Base-by-base conservation (phyloP, 176 grass and related monocot genomes). In the Phyllostachys edulis region DNA sequence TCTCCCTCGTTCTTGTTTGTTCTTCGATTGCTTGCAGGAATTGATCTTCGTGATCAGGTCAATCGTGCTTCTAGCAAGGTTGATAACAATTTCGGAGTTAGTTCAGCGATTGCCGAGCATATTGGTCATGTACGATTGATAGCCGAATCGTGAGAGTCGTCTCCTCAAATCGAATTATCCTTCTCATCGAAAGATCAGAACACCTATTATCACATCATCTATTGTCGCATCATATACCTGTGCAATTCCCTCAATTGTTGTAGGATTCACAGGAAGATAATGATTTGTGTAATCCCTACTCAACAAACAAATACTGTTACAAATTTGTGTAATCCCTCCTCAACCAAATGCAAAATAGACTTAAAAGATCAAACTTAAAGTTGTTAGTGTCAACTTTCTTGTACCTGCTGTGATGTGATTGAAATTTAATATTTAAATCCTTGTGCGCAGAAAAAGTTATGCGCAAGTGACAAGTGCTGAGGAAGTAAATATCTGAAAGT, bases 361-460 rank as follows among this genome's bases (percentile, higher is more conserved):
- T 82, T 39, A 79, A 65, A 26, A 75, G 13, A 81, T 64, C 65
- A 81, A 42, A 64, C 26, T 64, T 20, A 61, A 59, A 51, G 6
- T 0, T 46, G 7, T 39, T 37, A 84, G 23, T 55, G 14, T 39
- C 49, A 65, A 39, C n/a, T 76, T 83, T 59, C 16, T 59, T 61
- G 34, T 85, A 99, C 93, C 96, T 94, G 91, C 96, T 99, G 34
- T 93, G 91, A 78, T 99, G 93, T 64, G 96, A 99, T 77, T 99
- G 96, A 87, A 96, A 99, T 83, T 94, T 99, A 81, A 96, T 99
- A 85, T 89, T 99, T 81, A 99, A 87, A 92, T 99, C 93, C 81
- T 88, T 99, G 61, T 99, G 96, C 8, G 91, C 96, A n/a, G 96
- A 99, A 93, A 92, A 99, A 56, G 93, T 91, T 54, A 94, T 99